These are phyloP conservation scores for Rosa hybrid DNA, from an alignment of 331 rosid species.

Conservation along the genomic window DNA sequence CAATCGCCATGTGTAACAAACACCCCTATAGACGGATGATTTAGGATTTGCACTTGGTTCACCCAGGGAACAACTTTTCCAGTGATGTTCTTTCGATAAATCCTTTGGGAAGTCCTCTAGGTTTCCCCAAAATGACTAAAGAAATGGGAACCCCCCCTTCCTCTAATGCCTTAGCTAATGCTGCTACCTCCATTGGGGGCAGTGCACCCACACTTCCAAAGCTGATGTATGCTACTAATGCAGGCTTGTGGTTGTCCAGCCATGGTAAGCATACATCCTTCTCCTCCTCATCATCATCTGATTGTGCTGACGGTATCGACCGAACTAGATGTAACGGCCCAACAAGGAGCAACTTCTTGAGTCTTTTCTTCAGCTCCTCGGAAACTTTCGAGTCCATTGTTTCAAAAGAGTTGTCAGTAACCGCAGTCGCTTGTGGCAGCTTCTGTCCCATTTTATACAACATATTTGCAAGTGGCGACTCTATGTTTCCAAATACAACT, in stretches of 20 bases:
- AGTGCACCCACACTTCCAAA: conserved; percentile 44
- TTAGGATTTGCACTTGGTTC: conserved; percentile 39
- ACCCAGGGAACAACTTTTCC: conserved; percentile 50
- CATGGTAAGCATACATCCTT: conserved; percentile 38
- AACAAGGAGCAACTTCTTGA: conserved; percentile 33
- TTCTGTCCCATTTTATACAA: conserved; percentile 44
- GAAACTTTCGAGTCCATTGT: conserved; percentile 16
- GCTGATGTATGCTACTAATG: conserved; percentile 47
- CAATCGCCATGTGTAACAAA: conserved; percentile 21
- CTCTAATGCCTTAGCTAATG: conserved; percentile 51
- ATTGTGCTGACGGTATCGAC: not conserved
- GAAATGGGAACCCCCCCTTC: conserved; percentile 37
- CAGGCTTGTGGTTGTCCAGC: conserved; percentile 33
- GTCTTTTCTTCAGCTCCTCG: conserved; percentile 29
- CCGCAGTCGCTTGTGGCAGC: conserved; percentile 47
- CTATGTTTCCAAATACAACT: conserved; percentile 16
- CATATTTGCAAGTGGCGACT: conserved; percentile 37
- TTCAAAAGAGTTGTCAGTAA: conserved; percentile 53
- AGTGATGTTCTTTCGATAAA: conserved; percentile 40
- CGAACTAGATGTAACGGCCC: conserved; percentile 45
- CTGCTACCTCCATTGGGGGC: conserved; percentile 40
- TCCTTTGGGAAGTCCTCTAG: conserved; percentile 37
- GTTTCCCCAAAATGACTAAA: conserved; percentile 52
- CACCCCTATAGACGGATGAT: not conserved
- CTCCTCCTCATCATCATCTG: conserved; percentile 1